Evolutionary conservation across 805 yeast genomes (phyloP).

Genomic region (Saccharomyces jurei): DNA sequence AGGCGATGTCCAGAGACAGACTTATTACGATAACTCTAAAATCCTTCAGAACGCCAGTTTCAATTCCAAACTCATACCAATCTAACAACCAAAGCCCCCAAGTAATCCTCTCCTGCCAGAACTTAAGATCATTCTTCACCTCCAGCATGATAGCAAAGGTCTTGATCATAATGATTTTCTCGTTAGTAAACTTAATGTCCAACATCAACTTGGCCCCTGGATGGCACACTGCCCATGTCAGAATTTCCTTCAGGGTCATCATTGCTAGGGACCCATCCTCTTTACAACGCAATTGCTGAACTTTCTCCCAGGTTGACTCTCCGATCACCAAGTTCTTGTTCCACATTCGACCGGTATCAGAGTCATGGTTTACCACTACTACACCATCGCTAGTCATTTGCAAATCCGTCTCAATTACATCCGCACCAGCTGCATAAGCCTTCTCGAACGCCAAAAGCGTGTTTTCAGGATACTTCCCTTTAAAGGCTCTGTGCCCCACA

Average conservation of each 20-base stretch:
- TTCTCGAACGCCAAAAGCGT: conserved; percentile 39
- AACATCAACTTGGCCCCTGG: conserved; percentile 37
- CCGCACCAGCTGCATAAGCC: conserved; percentile 40
- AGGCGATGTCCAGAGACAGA: conserved; percentile 29
- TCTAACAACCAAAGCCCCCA: conserved; percentile 48
- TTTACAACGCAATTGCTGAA: conserved; percentile 30
- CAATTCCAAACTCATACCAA: conserved; percentile 37
- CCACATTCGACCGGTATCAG: conserved; percentile 42
- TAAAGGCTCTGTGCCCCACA: conserved; percentile 31
- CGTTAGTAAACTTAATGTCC: conserved; percentile 44
- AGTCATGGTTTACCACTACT: conserved; percentile 49
- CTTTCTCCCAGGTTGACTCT: conserved; percentile 30
- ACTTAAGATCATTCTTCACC: conserved; percentile 33
- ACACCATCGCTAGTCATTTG: conserved; percentile 47
- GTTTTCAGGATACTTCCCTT: conserved; percentile 38
- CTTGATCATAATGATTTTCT: conserved; percentile 36
- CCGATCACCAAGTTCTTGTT: conserved; percentile 33
- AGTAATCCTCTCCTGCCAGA: conserved; percentile 39
- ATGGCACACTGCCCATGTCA: conserved; percentile 33
- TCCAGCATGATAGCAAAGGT: conserved; percentile 31
- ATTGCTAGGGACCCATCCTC: conserved; percentile 33
- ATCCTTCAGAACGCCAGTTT: conserved; percentile 31
- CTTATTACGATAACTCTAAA: conserved; percentile 33
- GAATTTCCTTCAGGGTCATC: conserved; percentile 36
- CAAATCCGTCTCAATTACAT: conserved; percentile 47